A percentile compares a stretch with the other conserved stretches of the same genome.
Conservation (phyloP, 2,329 filamentous ascomycete species). For the Fusarium staphyleae region DNA sequence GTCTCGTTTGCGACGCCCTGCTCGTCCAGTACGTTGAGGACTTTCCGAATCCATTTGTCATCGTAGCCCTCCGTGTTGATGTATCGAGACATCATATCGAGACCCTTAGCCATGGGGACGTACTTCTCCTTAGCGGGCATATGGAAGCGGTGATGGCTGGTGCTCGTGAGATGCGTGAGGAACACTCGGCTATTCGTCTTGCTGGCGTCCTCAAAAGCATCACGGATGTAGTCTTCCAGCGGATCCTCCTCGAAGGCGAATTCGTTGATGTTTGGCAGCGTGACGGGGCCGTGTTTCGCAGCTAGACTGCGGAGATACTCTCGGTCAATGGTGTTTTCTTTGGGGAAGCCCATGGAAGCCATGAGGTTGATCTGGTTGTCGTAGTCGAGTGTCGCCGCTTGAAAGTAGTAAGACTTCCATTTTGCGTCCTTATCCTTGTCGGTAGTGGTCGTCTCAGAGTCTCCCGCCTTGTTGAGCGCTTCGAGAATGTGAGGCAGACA, state of each 20-base stretch:
- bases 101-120: conserved; percentile 37
- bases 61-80: conserved; percentile 45
- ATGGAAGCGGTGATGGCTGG: conserved; percentile 46
- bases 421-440: conserved; percentile 28
- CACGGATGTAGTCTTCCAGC: conserved; percentile 45
- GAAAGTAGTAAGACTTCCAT: conserved; percentile 46
- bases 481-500: conserved; percentile 52
- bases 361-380: conserved; percentile 47
- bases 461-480: conserved; percentile 42
- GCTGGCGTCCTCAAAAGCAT: conserved; percentile 43
- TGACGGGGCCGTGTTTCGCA: conserved; percentile 43
- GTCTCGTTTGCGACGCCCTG: conserved; percentile 46
- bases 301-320: conserved; percentile 43
- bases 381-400: conserved; percentile 45
- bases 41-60: conserved; percentile 44
- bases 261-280: conserved; percentile 46
- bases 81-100: conserved; percentile 45
- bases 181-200: conserved; percentile 45
- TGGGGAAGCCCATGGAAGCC: conserved; percentile 42
- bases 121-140: conserved; percentile 42
- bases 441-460: not conserved
- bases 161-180: conserved; percentile 48
- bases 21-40: conserved; percentile 43
- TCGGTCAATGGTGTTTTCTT: conserved; percentile 37
- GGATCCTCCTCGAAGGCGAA: conserved; percentile 45